Conservation (phyloP, 805 yeast species). For the Candida maltosa region DNA sequence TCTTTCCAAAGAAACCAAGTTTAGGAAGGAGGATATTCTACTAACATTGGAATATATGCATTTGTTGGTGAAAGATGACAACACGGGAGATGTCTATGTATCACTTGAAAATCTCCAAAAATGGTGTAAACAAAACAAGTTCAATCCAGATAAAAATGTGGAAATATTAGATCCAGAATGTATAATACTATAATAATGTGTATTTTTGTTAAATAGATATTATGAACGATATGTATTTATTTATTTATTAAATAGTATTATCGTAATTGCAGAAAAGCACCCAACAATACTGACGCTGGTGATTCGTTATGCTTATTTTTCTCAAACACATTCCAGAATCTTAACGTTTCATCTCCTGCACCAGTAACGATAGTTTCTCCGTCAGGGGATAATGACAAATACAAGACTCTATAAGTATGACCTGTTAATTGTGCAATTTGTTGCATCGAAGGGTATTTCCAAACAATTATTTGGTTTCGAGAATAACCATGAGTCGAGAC, state of each 20-base stretch:
- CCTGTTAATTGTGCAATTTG: conserved; percentile 93
- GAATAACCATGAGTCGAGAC: conserved; percentile 95
- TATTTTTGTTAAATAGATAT: conserved; percentile 5
- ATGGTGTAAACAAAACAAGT: conserved; percentile 27
- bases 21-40: conserved; percentile 59
- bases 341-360: conserved; percentile 94
- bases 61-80: conserved; percentile 12
- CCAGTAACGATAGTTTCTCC: conserved; percentile 97
- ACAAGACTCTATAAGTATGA: conserved; percentile 88
- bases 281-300: conserved; percentile 62
- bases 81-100: conserved; percentile 13
- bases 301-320: conserved; percentile 58
- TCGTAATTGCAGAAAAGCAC: conserved; percentile 73
- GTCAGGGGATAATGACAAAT: conserved; percentile 88
- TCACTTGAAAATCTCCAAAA: conserved; percentile 17
- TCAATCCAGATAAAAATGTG: conserved; percentile 22
- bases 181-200: conserved; percentile 11
- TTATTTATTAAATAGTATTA: conserved; percentile 19
- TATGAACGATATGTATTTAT: neutral
- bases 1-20: conserved; percentile 57
- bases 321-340: conserved; percentile 95
- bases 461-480: conserved; percentile 82
- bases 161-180: conserved; percentile 27
- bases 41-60: conserved; percentile 57
- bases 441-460: conserved; percentile 92